These are phyloP conservation scores for Sclerotinia glacialis DNA, from an alignment of 2,329 filamentous ascomycete species.

Conservation along the genomic window DNA sequence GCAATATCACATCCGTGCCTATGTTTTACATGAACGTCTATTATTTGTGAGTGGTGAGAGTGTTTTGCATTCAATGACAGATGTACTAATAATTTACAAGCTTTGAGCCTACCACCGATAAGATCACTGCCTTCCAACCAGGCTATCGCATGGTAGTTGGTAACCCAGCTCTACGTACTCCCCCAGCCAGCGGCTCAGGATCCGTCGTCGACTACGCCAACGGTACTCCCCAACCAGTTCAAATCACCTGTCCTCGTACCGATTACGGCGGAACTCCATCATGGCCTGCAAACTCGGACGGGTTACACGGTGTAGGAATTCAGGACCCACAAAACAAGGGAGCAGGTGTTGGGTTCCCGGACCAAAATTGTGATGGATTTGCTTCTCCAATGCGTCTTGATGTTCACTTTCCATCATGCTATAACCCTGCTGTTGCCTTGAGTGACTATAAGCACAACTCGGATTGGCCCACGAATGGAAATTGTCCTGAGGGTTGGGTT, in stretches of 20 bases:
- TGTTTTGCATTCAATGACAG: neutral
- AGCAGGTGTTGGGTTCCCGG: slow-evolving; percentile 64
- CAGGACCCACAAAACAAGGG: slow-evolving; percentile 53
- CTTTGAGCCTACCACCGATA: slow-evolving; percentile 62
- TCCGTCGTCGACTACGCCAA: slow-evolving; percentile 51
- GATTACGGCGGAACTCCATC: slow-evolving; percentile 43
- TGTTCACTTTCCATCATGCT: slow-evolving; percentile 85
- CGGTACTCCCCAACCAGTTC: slow-evolving; percentile 52
- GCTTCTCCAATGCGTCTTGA: slow-evolving; percentile 71
- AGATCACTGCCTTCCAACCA: slow-evolving; percentile 69
- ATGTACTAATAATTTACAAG: slow-evolving; percentile 40
- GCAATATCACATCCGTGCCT: slow-evolving; percentile 53
- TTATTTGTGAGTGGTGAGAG: slow-evolving; percentile 58
- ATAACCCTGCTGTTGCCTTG: slow-evolving; percentile 64
- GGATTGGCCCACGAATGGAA: slow-evolving; percentile 70
- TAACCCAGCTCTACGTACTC: slow-evolving; percentile 60
- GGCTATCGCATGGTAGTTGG: slow-evolving; percentile 82
- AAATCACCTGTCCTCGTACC: slow-evolving; percentile 59
- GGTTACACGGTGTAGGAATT: slow-evolving; percentile 51
- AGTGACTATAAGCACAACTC: slow-evolving; percentile 62
- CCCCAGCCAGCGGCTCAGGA: slow-evolving; percentile 52
- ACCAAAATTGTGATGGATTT: slow-evolving; percentile 63
- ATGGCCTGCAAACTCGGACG: slow-evolving; percentile 55
- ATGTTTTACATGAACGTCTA: slow-evolving; percentile 74
- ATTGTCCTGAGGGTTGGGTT: slow-evolving; percentile 69